Conservation (phyloP, 352 stramenopile genomes). For the Aphanomyces astaci region DNA sequence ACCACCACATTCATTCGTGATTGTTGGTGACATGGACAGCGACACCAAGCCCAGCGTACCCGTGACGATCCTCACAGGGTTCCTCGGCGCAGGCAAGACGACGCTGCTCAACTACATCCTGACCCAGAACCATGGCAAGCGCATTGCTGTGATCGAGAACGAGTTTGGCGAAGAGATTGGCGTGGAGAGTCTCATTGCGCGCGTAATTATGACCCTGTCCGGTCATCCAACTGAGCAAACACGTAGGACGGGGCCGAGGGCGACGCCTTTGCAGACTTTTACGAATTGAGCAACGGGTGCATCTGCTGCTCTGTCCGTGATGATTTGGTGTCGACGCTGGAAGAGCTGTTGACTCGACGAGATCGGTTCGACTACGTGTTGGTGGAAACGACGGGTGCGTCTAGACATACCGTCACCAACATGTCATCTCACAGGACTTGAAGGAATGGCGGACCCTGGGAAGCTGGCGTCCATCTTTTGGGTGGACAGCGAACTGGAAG, state of each 20-base stretch:
- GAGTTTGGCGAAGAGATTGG: conserved; percentile 96
- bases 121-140: conserved; percentile 84
- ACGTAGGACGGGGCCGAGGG: conserved; percentile 52
- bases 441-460: conserved; percentile 85
- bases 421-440: not conserved
- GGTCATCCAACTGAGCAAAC: too few relatives aligned
- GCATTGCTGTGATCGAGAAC: conserved; percentile 98
- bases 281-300: conserved; percentile 96
- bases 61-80: conserved; percentile 94
- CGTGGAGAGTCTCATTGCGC: conserved; percentile 88
- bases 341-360: conserved; percentile 69
- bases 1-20: too few relatives aligned
- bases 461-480: conserved; percentile 96
- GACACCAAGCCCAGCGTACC: conserved; percentile 36
- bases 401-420: too few relatives aligned
- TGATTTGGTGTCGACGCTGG: conserved; percentile 80
- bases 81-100: conserved; percentile 94
- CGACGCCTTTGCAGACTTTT: conserved; percentile 79
- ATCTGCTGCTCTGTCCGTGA: conserved; percentile 96
- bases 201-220: conserved; percentile 2
- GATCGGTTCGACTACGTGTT: conserved; percentile 88
- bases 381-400: conserved; percentile 90
- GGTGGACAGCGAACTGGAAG: conserved; percentile 88
- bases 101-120: conserved; percentile 98
- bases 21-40: not conserved